Evolutionary conservation across 139 green algal species (phyloP), one percentile per base, ranked within the genome.

Genomic region (Limnomonas spitsbergensis): DNA sequence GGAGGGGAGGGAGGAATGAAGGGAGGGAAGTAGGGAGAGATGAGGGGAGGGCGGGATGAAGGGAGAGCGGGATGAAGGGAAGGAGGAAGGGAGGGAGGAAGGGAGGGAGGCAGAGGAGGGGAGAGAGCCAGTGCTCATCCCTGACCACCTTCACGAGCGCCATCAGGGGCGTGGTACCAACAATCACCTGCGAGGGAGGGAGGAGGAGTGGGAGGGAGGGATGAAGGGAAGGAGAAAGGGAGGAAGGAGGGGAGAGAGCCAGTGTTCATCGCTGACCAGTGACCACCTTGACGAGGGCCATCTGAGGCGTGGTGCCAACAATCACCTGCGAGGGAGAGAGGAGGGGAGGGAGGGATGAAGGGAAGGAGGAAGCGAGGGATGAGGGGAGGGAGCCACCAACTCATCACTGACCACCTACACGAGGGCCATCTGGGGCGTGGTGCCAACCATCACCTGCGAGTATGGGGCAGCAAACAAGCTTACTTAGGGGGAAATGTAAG

Each of bases 111-210:
- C n/a, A n/a, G n/a, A n/a, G n/a, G n/a, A n/a, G n/a, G n/a, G n/a
- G n/a, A n/a, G n/a, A n/a, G n/a, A n/a, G n/a, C n/a, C n/a, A n/a
- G n/a, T n/a, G n/a, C 88, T 98, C 88, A 71, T 98, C 93, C 66
- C 90, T 93, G 9, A 99, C 96, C 6, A 90, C 76, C 88, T 98
- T 98, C 38, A 98, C 89, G 38, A 99, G 93, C 90, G 97, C 91
- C 76, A 97, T 89, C 53, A 96, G 88, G 2, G 95, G 96, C 2
- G 81, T 88, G n/a, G 98, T 85, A 26, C 95, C 95, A 36, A 93
- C 88, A 2, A 94, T 81, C 9, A 98, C 90, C 87, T 91, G 56
- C 31, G 34, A 4, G 34, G 56, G 7, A 69, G n/a, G n/a, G n/a
- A n/a, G n/a, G n/a, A n/a, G n/a, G n/a, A n/a, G n/a, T n/a, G n/a